A percentile compares a stretch with the other conserved stretches of the same genome.
Evolutionary conservation across 2,329 filamentous ascomycete species (phyloP).

Genomic region (Aspergillus aculeatus): DNA sequence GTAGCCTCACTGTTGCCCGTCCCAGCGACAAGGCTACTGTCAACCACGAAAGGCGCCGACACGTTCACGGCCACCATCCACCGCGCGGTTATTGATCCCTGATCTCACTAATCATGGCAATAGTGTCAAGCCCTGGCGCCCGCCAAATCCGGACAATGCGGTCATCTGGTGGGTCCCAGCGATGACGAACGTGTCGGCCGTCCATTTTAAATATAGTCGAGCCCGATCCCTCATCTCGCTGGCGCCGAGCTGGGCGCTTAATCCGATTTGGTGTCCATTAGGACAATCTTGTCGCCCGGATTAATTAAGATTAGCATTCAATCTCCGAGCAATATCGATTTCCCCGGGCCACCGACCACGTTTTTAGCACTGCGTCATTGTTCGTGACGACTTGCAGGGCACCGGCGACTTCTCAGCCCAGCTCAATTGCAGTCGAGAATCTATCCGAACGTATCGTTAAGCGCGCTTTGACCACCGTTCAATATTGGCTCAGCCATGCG

Average conservation of each 20-base stretch:
- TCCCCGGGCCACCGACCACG: background rate
- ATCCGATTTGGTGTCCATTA: background rate
- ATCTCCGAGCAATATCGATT: background rate
- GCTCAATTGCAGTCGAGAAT: no score
- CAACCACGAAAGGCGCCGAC: background rate
- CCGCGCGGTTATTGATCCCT: background rate
- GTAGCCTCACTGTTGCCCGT: background rate
- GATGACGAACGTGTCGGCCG: conserved; percentile 4
- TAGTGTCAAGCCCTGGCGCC: background rate
- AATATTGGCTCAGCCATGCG: no score
- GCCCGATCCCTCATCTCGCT: background rate
- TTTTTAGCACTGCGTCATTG: background rate
- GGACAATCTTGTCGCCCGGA: background rate
- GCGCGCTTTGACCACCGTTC: no score
- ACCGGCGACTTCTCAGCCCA: no score
- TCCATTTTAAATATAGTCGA: background rate
- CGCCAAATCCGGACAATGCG: background rate
- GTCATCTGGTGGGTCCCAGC: background rate
- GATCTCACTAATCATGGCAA: background rate
- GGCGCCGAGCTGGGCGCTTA: background rate
- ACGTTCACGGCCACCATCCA: background rate
- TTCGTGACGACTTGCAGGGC: no score
- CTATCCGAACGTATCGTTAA: no score
- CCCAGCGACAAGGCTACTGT: no score
- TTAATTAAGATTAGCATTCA: background rate